These are phyloP conservation scores for Papiliotrema nemorosa DNA, from an alignment of 1,284 basidiomycete genomes.

Conservation along the genomic window DNA sequence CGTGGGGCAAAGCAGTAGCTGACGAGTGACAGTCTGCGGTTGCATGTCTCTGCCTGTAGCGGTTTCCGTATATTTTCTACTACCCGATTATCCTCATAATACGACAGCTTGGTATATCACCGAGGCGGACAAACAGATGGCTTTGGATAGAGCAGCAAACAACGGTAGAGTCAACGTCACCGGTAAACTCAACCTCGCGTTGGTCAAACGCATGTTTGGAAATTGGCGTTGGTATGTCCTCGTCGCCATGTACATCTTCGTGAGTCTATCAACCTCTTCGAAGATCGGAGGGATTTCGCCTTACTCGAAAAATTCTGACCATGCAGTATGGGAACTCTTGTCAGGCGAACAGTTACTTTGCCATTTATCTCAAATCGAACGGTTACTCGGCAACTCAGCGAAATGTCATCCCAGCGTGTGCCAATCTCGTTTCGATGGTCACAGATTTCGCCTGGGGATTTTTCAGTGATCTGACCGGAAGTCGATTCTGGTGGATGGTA, in stretches of 20 bases:
- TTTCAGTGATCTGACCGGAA: slow-evolving; percentile 8
- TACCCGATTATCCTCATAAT: slow-evolving; percentile 16
- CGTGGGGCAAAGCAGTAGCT: not conserved
- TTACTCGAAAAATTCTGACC: too few species aligned
- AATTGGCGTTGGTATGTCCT: slow-evolving; percentile 10
- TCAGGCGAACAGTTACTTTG: slow-evolving; percentile 15
- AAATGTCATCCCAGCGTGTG: slow-evolving; percentile 13
- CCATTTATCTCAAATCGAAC: slow-evolving; percentile 14
- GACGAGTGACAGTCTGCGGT: slow-evolving; percentile 8
- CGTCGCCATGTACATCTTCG: slow-evolving; percentile 6
- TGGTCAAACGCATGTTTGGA: slow-evolving; percentile 6
- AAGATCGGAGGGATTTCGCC: too few species aligned
- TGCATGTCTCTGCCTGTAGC: slow-evolving; percentile 7
- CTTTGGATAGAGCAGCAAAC: slow-evolving; percentile 4
- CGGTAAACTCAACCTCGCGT: not conserved
- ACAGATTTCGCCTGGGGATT: slow-evolving; percentile 7
- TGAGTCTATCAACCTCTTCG: not conserved
- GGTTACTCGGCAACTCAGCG: slow-evolving; percentile 11
- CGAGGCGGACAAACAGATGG: slow-evolving; percentile 9
- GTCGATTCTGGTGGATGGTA: slow-evolving; percentile 6
- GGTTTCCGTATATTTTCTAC: not conserved
- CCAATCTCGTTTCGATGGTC: slow-evolving; percentile 5
- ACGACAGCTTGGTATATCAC: slow-evolving; percentile 12
- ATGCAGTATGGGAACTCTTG: slow-evolving; percentile 5
- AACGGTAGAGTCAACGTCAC: slow-evolving; percentile 8